Conservation (phyloP, 768 basidiomycete genomes). For the Boletus subparvulus region DNA sequence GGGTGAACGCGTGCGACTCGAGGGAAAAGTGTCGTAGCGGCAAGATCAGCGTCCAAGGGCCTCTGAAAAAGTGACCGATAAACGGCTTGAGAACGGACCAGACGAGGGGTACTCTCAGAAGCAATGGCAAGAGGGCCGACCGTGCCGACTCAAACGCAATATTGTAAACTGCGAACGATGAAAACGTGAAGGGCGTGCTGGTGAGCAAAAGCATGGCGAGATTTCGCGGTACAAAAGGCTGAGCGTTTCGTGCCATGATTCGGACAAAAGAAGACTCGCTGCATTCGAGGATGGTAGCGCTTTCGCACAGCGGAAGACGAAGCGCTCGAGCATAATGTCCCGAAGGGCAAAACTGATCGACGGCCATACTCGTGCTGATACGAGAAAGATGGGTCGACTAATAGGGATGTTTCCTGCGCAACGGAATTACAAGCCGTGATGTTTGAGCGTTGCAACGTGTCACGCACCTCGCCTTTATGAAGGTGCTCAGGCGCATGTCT, state of each 20-base stretch:
- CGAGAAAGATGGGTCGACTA: conserved; percentile 61
- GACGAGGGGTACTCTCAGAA: conserved; percentile 56
- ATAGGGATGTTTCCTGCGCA: conserved; percentile 67
- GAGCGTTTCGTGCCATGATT: background rate
- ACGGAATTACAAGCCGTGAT: background rate
- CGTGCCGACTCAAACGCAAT: conserved; percentile 48
- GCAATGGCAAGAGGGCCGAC: conserved; percentile 47
- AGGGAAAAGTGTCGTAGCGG: conserved; percentile 47
- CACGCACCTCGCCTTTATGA: conserved; percentile 66
- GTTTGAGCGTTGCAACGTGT: background rate
- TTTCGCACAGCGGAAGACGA: conserved; percentile 43
- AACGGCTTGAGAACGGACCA: conserved; percentile 52
- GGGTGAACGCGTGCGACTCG: conserved; percentile 46
- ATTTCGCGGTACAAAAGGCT: conserved; percentile 25
- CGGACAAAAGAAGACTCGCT: background rate
- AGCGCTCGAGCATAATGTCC: conserved; percentile 58
- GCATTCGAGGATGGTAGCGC: background rate
- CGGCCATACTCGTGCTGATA: conserved; percentile 49
- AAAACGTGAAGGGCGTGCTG: conserved; percentile 39
- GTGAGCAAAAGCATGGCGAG: conserved; percentile 33
- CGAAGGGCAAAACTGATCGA: conserved; percentile 52
- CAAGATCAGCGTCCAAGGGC: conserved; percentile 53
- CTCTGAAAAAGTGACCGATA: conserved; percentile 48
- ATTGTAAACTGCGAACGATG: conserved; percentile 41
- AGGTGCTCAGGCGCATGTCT: conserved; percentile 50